Evolutionary conservation across 169 alveolate genomes (phyloP).

Genomic region (Babesia divergens): DNA sequence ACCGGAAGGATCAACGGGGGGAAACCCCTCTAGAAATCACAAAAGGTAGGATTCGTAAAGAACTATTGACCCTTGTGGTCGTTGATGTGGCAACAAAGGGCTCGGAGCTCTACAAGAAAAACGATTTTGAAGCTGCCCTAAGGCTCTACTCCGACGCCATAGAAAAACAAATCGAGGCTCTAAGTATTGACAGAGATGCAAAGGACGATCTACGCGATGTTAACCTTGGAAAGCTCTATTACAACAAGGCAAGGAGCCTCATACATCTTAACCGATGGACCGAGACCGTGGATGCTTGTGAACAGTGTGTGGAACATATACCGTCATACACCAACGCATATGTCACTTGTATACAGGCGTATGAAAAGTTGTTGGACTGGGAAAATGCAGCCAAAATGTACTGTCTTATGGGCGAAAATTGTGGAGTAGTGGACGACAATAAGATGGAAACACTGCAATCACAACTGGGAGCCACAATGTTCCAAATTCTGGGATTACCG

Average conservation of each 20-base stretch:
- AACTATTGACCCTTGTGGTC: slow-evolving; percentile 53
- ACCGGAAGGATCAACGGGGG: slow-evolving; percentile 31
- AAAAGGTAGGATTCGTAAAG: slow-evolving; percentile 48
- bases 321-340: slow-evolving; percentile 74
- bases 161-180: slow-evolving; percentile 57
- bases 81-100: slow-evolving; percentile 73
- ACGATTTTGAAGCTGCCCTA: slow-evolving; percentile 62
- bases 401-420: slow-evolving; percentile 62
- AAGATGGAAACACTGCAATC: slow-evolving; percentile 57
- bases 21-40: slow-evolving; percentile 70
- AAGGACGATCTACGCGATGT: slow-evolving; percentile 25
- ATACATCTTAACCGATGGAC: slow-evolving; percentile 75
- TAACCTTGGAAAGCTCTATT: slow-evolving; percentile 72
- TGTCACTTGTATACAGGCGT: slow-evolving; percentile 72
- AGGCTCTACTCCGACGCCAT: slow-evolving; percentile 68
- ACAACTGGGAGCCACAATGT: slow-evolving; percentile 71
- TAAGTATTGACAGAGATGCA: not conserved
- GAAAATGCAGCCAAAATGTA: slow-evolving; percentile 61
- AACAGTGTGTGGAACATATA: slow-evolving; percentile 67
- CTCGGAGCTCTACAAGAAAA: slow-evolving; percentile 62
- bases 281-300: slow-evolving; percentile 70
- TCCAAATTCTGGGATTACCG: slow-evolving; percentile 66
- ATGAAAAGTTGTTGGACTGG: slow-evolving; percentile 73
- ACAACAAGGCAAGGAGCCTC: slow-evolving; percentile 73
- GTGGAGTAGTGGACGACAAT: slow-evolving; percentile 69